Percentiles rank a stretch among this genome's conserved stretches.
phyloP scores from a whole-genome alignment of 1,139 yeast species.

The Scheffersomyces lignicola region DNA sequence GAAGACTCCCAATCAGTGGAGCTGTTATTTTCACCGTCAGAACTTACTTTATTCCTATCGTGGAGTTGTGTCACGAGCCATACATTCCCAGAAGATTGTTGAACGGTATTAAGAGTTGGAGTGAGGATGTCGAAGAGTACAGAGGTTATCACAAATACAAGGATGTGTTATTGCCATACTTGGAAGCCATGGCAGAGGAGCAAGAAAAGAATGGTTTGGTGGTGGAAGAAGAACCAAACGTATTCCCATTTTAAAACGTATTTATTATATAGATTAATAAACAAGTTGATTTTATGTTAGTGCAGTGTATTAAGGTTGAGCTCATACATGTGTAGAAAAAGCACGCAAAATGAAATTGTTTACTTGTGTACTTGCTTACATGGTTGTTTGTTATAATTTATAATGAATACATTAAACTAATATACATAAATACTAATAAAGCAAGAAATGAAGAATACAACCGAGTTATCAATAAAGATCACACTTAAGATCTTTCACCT shows the following conservation, averaged over 20 bases:
- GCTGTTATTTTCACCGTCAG: conserved; percentile 63
- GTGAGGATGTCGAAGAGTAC: conserved; percentile 56
- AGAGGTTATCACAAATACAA: conserved; percentile 57
- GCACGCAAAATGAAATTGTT: neutral
- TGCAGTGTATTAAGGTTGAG: neutral
- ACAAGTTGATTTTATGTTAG: neutral
- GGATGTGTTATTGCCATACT: conserved; percentile 54
- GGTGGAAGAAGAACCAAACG: conserved; percentile 35
- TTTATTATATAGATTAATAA: no score
- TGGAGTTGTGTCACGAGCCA: conserved; percentile 56
- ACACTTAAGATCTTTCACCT: conserved; percentile 80
- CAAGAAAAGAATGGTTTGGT: conserved; percentile 51
- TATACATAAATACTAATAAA: neutral
- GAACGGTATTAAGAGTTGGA: conserved; percentile 60
- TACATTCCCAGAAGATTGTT: conserved; percentile 58
- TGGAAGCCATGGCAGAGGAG: conserved; percentile 48
- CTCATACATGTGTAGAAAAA: neutral
- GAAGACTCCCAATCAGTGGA: conserved; percentile 62
- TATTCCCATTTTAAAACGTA: conserved; percentile 40
- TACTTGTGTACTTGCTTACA: neutral
- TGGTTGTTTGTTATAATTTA: neutral
- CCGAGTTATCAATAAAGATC: neutral
- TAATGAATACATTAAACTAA: conserved; percentile 2
- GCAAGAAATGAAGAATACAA: neutral
- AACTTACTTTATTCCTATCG: conserved; percentile 60